Base-by-base conservation (phyloP, 2,329 filamentous ascomycete genomes). In the Pseudocercospora crystallina region DNA sequence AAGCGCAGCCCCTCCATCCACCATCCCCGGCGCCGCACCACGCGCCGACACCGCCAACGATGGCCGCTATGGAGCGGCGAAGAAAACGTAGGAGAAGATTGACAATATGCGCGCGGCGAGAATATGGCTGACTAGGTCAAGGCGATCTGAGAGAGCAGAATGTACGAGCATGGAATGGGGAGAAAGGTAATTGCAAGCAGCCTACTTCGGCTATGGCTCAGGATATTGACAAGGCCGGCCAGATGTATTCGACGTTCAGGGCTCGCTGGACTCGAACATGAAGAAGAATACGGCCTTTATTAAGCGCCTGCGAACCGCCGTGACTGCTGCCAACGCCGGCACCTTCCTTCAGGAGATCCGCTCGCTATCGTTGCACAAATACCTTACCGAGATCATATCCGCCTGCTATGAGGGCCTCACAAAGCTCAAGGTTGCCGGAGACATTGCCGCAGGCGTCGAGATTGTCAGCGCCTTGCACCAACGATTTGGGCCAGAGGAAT, bases 221-320 rank as follows among this genome's bases (percentile, higher is more conserved):
- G 32, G 37, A 17, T 33, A 36, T 38, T 48, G 38, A 47, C 33
- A 14, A 11, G 12, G 17, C 4, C 30, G 44, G 39, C 31, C 60
- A 95, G 90, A 89, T 76, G 75, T 95, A 56, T 90, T 95, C 66
- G 73, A 82, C 47, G 84, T 94, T 61, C 85, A 83, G 70, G 81
- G 82, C 66, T 87, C 88, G 29, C 85, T 97, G 66, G 92, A 97
- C 72, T 96, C 92, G 45, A 94, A 91, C 44, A 80, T 97, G 71
- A 96, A 96, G 76, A 97, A 96, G 78, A 97, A 97, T 65, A 97
- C 92, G 3, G 90, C 91, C 60, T 96, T 97, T 71, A 97, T 97
- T 68, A 96, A 96, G 74, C 89, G 92, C 65, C 80, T 97, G 49
- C 89, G 92, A 62, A 96, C 92, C 51, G 89, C 90, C 53, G 85